Percentiles rank a stretch among this genome's conserved stretches.
These are phyloP conservation scores for Fusarium robinianum DNA, from an alignment of 2,329 filamentous ascomycete genomes.

Conservation along the genomic window DNA sequence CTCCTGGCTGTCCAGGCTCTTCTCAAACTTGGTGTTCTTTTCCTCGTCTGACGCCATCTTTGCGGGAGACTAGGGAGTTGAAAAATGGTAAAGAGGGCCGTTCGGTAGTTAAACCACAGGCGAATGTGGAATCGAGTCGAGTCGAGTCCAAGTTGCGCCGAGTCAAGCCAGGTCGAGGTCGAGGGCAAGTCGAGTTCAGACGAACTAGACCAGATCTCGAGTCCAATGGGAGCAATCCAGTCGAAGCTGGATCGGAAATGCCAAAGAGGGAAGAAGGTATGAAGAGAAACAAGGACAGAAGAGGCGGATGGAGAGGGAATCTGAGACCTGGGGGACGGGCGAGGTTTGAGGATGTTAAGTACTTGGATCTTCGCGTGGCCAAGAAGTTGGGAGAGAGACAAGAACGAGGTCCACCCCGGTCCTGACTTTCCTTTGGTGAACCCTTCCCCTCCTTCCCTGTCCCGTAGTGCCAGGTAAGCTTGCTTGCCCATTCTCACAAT, in stretches of 20 bases:
- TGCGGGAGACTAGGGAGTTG: constrained; percentile 1
- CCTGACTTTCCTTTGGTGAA: too few species aligned
- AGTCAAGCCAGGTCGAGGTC: constrained; percentile 2
- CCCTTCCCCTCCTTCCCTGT: constrained; percentile 16
- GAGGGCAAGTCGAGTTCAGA: constrained; percentile 22
- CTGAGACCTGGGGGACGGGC: constrained; percentile 2
- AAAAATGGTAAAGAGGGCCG: constrained; percentile 4
- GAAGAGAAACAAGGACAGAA: constrained; percentile 8
- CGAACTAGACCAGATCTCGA: constrained; percentile 23
- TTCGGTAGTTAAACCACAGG: too few species aligned
- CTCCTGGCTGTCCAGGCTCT: constrained; percentile 36
- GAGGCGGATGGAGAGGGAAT: constrained; percentile 4
- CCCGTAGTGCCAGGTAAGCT: too few species aligned
- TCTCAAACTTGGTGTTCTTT: constrained; percentile 37
- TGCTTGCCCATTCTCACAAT: too few species aligned
- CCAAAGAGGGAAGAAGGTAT: constrained; percentile 6
- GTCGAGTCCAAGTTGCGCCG: too few species aligned
- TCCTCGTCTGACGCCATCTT: constrained; percentile 34
- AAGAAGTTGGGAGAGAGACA: too few species aligned
- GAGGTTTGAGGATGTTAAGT: constrained; percentile 19
- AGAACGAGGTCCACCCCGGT: too few species aligned
- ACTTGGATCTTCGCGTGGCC: too few species aligned
- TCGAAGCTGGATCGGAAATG: constrained; percentile 13
- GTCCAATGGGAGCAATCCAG: constrained; percentile 34
- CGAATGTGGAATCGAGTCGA: constrained; percentile 9